These are phyloP conservation scores for Lyophyllum atratum DNA, from an alignment of 768 basidiomycete species.

Conservation along the genomic window DNA sequence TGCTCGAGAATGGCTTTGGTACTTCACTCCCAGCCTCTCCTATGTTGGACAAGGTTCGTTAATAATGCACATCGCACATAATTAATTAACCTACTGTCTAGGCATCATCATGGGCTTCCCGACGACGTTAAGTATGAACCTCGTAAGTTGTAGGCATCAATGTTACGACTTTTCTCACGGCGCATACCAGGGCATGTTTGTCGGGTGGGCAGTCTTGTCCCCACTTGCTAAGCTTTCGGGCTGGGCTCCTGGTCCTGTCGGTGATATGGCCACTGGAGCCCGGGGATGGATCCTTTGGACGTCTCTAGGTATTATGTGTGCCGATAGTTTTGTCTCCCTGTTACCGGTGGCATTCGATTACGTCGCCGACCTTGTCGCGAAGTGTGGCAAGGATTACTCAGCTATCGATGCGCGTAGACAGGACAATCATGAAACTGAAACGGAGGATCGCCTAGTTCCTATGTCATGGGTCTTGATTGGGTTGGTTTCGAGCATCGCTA, in stretches of 20 bases:
- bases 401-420: constrained; percentile 22
- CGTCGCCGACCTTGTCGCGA: constrained; percentile 32
- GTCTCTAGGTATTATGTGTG: constrained; percentile 93
- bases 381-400: constrained; percentile 25
- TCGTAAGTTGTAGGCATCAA: constrained; percentile 45
- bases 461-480: constrained; percentile 76
- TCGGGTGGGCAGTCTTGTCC: constrained; percentile 93
- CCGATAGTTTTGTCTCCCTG: constrained; percentile 87
- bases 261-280: constrained; percentile 85
- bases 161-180: constrained; percentile 3
- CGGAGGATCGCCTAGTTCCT: constrained; percentile 80
- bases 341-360: constrained; percentile 70
- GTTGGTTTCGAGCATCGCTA: constrained; percentile 54
- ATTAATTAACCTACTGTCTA: constrained; percentile 22
- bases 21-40: constrained; percentile 86
- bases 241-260: constrained; percentile 94
- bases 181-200: constrained; percentile 80
- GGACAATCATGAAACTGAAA: constrained; percentile 71
- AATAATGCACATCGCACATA: not conserved
- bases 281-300: constrained; percentile 98
- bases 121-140: constrained; percentile 90
- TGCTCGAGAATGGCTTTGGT: constrained; percentile 91
- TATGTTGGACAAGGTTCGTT: constrained; percentile 88
- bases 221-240: constrained; percentile 79
- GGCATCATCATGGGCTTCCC: constrained; percentile 98